These are phyloP conservation scores for Lipomyces kockii DNA, from an alignment of 805 yeast genomes.

Conservation along the genomic window DNA sequence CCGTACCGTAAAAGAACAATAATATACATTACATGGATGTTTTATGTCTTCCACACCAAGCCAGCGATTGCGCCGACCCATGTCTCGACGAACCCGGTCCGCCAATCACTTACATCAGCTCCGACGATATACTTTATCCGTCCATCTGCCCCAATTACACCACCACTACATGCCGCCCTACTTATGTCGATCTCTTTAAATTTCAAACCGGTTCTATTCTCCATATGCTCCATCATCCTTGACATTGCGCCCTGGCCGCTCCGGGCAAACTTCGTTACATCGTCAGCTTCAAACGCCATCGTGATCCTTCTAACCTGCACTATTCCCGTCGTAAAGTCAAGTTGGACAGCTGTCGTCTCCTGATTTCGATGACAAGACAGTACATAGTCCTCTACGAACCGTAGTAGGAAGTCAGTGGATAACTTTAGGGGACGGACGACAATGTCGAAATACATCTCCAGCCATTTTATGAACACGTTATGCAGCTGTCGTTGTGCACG, in stretches of 20 bases:
- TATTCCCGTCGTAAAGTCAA: conserved; percentile 20
- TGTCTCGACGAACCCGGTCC: conserved; percentile 1
- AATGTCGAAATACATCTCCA: conserved; percentile 24
- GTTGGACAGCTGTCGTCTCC: conserved; percentile 4
- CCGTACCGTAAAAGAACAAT: background rate
- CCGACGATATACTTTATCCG: conserved; percentile 17
- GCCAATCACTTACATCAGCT: conserved; percentile 2
- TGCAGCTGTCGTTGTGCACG: conserved; percentile 19
- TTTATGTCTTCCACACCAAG: conserved; percentile 1
- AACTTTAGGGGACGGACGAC: conserved; percentile 12
- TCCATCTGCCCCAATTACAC: conserved; percentile 21
- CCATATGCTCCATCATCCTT: conserved; percentile 12
- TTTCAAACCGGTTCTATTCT: conserved; percentile 16
- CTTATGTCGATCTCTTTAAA: conserved; percentile 1
- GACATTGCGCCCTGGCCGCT: background rate
- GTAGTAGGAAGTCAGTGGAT: conserved; percentile 3
- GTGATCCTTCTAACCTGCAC: conserved; percentile 12
- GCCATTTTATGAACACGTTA: conserved; percentile 20
- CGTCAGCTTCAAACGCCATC: conserved; percentile 17
- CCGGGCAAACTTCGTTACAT: conserved; percentile 8
- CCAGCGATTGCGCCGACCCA: conserved; percentile 12
- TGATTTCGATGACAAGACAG: background rate
- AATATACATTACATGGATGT: background rate
- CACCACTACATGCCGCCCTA: conserved; percentile 20
- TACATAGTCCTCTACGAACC: conserved; percentile 21